Evolutionary conservation across 768 basidiomycete genomes (phyloP).

Genomic region (Phylloporus arenicola): DNA sequence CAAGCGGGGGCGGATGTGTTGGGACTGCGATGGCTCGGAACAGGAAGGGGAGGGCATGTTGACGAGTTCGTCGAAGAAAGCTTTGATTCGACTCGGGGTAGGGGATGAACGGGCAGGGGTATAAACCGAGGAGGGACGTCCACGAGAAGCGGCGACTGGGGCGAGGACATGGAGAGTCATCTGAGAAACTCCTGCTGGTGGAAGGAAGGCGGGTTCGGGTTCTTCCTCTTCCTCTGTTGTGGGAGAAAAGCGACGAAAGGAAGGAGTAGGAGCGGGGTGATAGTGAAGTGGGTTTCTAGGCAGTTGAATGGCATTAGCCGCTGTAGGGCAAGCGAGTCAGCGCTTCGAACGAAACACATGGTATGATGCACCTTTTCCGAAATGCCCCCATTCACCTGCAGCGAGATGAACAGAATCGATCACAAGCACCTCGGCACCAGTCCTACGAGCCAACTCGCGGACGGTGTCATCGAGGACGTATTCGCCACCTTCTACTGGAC

Average conservation of each 20-base stretch:
- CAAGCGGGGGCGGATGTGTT: slow-evolving; percentile 51
- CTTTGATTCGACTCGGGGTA: slow-evolving; percentile 53
- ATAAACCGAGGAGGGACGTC: slow-evolving; percentile 29
- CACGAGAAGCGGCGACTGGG: slow-evolving; percentile 31
- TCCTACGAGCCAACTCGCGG: slow-evolving; percentile 64
- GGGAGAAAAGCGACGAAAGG: slow-evolving; percentile 22
- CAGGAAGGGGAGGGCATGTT: slow-evolving; percentile 45
- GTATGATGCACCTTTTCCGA: slow-evolving; percentile 60
- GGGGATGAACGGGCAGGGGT: slow-evolving; percentile 39
- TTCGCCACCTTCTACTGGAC: slow-evolving; percentile 78
- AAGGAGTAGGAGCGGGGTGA: slow-evolving; percentile 27
- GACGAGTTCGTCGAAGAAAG: slow-evolving; percentile 74
- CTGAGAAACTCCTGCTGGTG: slow-evolving; percentile 32
- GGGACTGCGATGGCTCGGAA: slow-evolving; percentile 24
- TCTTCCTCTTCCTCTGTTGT: slow-evolving; percentile 43
- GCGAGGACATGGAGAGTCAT: slow-evolving; percentile 46
- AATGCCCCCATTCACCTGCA: slow-evolving; percentile 82
- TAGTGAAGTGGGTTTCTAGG: slow-evolving; percentile 77
- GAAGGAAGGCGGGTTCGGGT: slow-evolving; percentile 42
- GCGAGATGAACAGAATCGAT: slow-evolving; percentile 81
- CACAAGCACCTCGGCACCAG: slow-evolving; percentile 76
- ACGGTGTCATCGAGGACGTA: slow-evolving; percentile 78
- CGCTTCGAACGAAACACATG: not conserved
- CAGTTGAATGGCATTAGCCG: slow-evolving; percentile 62
- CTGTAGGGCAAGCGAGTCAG: slow-evolving; percentile 34